Conservation (phyloP, 208 protist species). For the Tritrichomonas foetus region DNA sequence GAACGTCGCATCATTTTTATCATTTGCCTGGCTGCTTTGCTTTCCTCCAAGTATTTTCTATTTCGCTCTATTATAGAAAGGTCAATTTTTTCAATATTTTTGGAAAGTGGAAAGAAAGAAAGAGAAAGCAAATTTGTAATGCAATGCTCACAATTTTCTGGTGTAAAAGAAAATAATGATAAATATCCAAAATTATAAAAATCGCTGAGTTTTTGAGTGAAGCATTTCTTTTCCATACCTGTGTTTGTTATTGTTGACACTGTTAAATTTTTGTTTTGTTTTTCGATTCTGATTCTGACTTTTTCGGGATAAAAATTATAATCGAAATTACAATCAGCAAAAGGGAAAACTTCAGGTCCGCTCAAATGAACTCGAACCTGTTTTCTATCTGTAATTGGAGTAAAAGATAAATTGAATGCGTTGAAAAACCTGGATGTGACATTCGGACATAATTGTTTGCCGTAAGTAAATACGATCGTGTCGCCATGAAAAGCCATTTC, state of each 20-base stretch:
- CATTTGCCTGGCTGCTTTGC: neutral
- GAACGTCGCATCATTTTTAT: neutral
- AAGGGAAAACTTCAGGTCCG: neutral
- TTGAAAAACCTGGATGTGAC: neutral
- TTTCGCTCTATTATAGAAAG: too few species aligned
- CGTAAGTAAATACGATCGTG: neutral
- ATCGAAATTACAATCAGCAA: neutral
- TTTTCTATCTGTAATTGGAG: neutral
- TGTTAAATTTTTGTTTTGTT: neutral
- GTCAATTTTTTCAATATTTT: too few species aligned
- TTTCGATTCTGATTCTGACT: neutral
- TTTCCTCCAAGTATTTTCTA: too few species aligned
- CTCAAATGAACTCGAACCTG: neutral
- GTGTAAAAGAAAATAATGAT: too few species aligned
- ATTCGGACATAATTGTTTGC: neutral
- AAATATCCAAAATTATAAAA: too few species aligned
- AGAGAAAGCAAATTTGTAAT: too few species aligned
- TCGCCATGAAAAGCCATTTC: neutral
- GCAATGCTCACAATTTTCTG: too few species aligned
- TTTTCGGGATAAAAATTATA: neutral
- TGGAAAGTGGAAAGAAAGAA: too few species aligned
- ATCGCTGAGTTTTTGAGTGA: too few species aligned
- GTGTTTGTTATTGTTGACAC: too few species aligned
- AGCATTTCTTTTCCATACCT: too few species aligned
- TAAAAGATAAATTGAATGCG: neutral